Evolutionary conservation across 1,139 yeast genomes (phyloP), one percentile per base, ranked within the genome.

Genomic region (Hansenula sp.): DNA sequence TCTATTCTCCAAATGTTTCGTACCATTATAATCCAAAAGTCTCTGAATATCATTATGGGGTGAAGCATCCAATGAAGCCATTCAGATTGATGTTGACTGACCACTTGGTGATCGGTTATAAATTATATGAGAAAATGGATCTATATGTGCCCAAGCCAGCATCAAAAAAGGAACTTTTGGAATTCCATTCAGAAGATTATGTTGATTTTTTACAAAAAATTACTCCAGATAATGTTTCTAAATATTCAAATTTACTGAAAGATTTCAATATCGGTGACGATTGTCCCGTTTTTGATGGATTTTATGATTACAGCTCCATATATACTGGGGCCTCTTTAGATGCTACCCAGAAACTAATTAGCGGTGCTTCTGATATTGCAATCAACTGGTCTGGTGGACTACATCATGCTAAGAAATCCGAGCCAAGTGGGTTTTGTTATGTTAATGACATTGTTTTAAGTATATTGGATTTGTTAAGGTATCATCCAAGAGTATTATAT

Each of bases 21-120:
- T 90, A 90, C 63, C 97, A 90, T 62, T 89, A 79, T 65, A 90
- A 90, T 61, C 89, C 94, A 32, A 81, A 84, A 45, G 96, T 85
- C 0, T 75, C 89, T 5, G 77, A 81, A 55, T 89, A 83, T 64
- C 97, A 89, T 59, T 90, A 86, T 65, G 98, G 98, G 13, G 86
- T 89, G 0, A 77, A 82, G 48, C 99, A 93, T 65, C 99, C 99
- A 12, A 93, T 93, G 99, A 93, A 93, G 61, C 99, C 99, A n/a
- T 89, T 93, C 63, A 69, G 99, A 49, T 71, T 93, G 46, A 85
- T 91, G 91, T 74, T 93, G 17, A 93, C 99, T 0, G 98, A 93
- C 65, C 97, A 90, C 63, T 68, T 93, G 51, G 94, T 93, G 38
- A 78, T 85, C 24, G 81, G 87, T 6, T 93, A 93, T 66, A 89